Percentiles rank a stretch among this genome's conserved stretches.
Evolutionary conservation across 2,329 filamentous ascomycete species (phyloP).

Genomic region (Geosmithia morbida): DNA sequence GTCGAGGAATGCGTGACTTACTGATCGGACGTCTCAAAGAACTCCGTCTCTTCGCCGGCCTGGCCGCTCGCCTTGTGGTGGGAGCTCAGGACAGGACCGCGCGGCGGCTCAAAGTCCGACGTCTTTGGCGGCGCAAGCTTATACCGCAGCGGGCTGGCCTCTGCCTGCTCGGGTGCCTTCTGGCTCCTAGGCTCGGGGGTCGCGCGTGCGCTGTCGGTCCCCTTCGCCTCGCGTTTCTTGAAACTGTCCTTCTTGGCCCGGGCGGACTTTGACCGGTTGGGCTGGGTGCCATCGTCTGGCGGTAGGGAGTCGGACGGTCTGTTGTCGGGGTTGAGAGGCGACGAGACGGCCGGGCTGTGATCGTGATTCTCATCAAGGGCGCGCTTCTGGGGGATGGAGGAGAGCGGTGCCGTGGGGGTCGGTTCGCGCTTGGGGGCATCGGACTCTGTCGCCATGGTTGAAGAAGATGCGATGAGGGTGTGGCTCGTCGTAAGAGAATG

Average conservation of each 20-base stretch:
- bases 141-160: slow-evolving; percentile 42
- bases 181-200: slow-evolving; percentile 39
- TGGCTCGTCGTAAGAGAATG: neutral
- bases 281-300: slow-evolving; percentile 28
- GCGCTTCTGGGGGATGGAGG: slow-evolving; percentile 49
- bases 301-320: slow-evolving; percentile 22
- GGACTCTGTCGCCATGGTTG: slow-evolving; percentile 19
- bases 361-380: slow-evolving; percentile 55
- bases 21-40: slow-evolving; percentile 52
- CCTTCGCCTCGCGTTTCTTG: slow-evolving; percentile 51
- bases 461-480: neutral
- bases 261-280: slow-evolving; percentile 20
- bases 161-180: slow-evolving; percentile 23
- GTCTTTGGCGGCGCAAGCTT: slow-evolving; percentile 49
- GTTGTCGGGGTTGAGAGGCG: slow-evolving; percentile 57
- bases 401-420: slow-evolving; percentile 22
- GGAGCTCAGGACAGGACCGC: slow-evolving; percentile 38
- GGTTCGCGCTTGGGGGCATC: slow-evolving; percentile 24
- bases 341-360: slow-evolving; percentile 56
- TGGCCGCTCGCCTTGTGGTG: slow-evolving; percentile 37
- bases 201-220: slow-evolving; percentile 34
- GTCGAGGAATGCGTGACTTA: slow-evolving; percentile 18
- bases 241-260: slow-evolving; percentile 51
- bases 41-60: slow-evolving; percentile 37
- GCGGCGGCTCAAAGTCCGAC: slow-evolving; percentile 45